Base-by-base conservation (phyloP, 257 asterid genomes). In the Schizonepeta tenuifolia region DNA sequence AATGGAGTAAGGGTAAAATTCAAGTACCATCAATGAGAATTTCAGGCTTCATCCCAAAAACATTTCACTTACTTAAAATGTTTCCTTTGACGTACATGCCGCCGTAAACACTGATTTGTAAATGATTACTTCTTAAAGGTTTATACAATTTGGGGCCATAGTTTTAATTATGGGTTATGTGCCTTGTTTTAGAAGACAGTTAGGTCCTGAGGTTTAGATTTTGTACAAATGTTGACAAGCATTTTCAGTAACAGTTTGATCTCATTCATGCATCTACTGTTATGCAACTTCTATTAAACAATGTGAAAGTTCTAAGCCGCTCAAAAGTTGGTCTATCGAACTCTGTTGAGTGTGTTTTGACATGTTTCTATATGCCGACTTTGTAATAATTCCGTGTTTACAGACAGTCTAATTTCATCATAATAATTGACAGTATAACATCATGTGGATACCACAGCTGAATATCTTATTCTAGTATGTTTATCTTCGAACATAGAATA, bases 201-300 rank as follows among this genome's bases (percentile, higher is more conserved):
- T 13, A 13, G n/a, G 28, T 28, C 17, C 5, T 17, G 50, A 20
- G 31, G 6, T 35, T 68, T 9, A 17, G 35, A 51, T 18, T 24
- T 63, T 43, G 33, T 55, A 54, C 47, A 41, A 31, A 43, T 5
- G 6, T 43, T 67, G 67, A 17, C 43, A 40, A 31, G 74, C 51
- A 67, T 49, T 51, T 10, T 28, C 3, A 12, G 8, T 65, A 11
- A 56, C 57, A 11, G 50, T 3, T 36, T 26, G 26, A 24, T 67
- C 13, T 35, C 14, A 9, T 28, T 75, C 31, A 21, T 49, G n/a
- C 36, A 20, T 41, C 6, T 28, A 17, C 14, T 56, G 10, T 36
- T 0, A 38, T 69, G n/a, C 21, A 69, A 53, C 15, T 44, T 22
- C 2, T 22, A 24, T n/a, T 17, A 26, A 44, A 20, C 59, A 8